phyloP scores from a whole-genome alignment of 805 yeast genomes.

The Starmerella vaccinii region DNA sequence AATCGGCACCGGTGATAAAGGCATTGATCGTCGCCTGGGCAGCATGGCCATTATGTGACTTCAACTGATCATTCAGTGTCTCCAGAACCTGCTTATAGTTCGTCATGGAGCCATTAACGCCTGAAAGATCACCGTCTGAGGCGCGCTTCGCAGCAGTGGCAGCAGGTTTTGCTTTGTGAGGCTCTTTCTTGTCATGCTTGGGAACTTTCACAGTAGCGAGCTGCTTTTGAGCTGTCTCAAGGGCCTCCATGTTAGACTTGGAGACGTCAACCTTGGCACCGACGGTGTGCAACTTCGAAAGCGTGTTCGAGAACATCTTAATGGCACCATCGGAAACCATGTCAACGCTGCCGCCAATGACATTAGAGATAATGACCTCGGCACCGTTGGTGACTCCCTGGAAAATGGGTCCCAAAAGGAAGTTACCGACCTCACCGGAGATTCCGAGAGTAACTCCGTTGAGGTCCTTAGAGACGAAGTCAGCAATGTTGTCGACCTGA shows the following conservation, averaged over 20 bases:
- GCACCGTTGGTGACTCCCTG: constrained; percentile 31
- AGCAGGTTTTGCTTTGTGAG: neutral
- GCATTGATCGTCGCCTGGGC: constrained; percentile 24
- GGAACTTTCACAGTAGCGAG: constrained; percentile 13
- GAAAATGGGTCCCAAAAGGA: constrained; percentile 25
- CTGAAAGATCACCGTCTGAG: constrained; percentile 15
- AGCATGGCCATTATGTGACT: constrained; percentile 23
- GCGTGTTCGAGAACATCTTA: constrained; percentile 18
- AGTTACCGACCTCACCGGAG: constrained; percentile 24
- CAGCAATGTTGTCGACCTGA: constrained; percentile 29
- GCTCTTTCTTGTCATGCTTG: constrained; percentile 2
- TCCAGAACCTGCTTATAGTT: constrained; percentile 22
- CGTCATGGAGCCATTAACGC: constrained; percentile 22
- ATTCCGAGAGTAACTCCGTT: constrained; percentile 25
- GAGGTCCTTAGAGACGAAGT: constrained; percentile 17
- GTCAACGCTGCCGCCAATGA: constrained; percentile 25
- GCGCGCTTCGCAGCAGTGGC: constrained; percentile 13
- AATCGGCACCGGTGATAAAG: constrained; percentile 30
- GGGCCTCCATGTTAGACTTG: constrained; percentile 6
- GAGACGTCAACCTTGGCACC: constrained; percentile 22
- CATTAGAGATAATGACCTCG: constrained; percentile 27
- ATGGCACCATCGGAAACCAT: constrained; percentile 27
- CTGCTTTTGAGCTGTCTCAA: constrained; percentile 18
- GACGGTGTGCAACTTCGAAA: constrained; percentile 20
- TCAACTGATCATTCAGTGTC: constrained; percentile 22